These are phyloP conservation scores for Gamsiella multidivaricata DNA, from an alignment of 192 early-diverging fungal genomes.

Conservation along the genomic window DNA sequence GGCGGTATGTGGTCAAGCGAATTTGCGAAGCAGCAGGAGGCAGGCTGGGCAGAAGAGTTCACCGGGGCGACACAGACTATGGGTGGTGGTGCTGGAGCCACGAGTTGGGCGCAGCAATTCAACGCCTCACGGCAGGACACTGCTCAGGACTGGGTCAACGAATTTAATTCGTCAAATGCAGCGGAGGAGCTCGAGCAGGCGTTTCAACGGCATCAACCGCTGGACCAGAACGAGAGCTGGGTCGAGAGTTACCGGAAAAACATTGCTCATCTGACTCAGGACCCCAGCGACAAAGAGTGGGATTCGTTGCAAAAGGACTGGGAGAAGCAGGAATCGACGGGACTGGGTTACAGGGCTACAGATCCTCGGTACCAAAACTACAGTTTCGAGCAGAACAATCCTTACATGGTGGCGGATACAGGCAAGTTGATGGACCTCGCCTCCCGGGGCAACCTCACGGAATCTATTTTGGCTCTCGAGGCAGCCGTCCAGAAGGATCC, in stretches of 20 bases:
- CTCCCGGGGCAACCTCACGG: slow-evolving; percentile 75
- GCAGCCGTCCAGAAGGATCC: slow-evolving; percentile 85
- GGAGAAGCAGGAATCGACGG: slow-evolving; percentile 59
- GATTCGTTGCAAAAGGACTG: slow-evolving; percentile 78
- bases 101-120: slow-evolving; percentile 59
- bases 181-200: slow-evolving; percentile 55
- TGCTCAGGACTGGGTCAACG: slow-evolving; percentile 54
- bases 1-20: slow-evolving; percentile 66
- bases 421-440: slow-evolving; percentile 62
- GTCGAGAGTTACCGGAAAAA: slow-evolving; percentile 75
- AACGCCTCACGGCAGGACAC: slow-evolving; percentile 24
- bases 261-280: slow-evolving; percentile 71
- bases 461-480: slow-evolving; percentile 92
- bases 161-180: slow-evolving; percentile 59
- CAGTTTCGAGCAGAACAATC: slow-evolving; percentile 80
- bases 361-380: slow-evolving; percentile 76
- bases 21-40: slow-evolving; percentile 66
- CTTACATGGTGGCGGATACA: slow-evolving; percentile 67
- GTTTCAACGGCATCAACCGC: slow-evolving; percentile 64
- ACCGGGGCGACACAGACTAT: slow-evolving; percentile 56
- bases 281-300: slow-evolving; percentile 75
- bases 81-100: slow-evolving; percentile 54
- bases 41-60: slow-evolving; percentile 71
- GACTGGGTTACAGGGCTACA: slow-evolving; percentile 61
- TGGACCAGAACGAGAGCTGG: slow-evolving; percentile 72